A percentile compares a stretch with the other conserved stretches of the same genome.
These are phyloP conservation scores for Francoa sonchifolia DNA, from an alignment of 441 rosid species.

Conservation along the genomic window DNA sequence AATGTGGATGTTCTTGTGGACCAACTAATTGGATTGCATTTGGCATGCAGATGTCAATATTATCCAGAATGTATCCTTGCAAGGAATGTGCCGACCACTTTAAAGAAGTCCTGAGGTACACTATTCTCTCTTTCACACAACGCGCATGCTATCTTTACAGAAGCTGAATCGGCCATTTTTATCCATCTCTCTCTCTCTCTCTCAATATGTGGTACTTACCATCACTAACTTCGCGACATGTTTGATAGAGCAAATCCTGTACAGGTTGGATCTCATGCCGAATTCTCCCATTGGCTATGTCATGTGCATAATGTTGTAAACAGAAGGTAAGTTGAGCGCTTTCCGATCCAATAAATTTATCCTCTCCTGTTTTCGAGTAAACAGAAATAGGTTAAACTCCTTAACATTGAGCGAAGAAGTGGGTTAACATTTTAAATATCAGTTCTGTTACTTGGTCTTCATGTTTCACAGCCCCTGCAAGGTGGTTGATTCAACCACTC, in stretches of 20 bases:
- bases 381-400: not conserved
- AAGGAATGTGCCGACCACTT: conserved; percentile 94
- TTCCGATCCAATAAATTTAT: not conserved
- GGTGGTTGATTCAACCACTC: too few species aligned
- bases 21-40: conserved; percentile 8
- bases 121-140: not conserved
- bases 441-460: too few species aligned
- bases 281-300: conserved; percentile 86
- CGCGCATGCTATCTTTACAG: not conserved
- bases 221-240: conserved; percentile 5
- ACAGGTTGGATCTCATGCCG: conserved; percentile 64
- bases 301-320: conserved; percentile 81
- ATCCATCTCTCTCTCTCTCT: not conserved
- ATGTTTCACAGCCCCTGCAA: too few species aligned
- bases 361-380: not conserved
- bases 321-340: conserved; percentile 44
- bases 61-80: conserved; percentile 91
- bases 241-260: conserved; percentile 66
- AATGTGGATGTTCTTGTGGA: too few species aligned
- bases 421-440: too few species aligned
- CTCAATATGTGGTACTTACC: not conserved
- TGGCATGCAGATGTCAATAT: conserved; percentile 63
- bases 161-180: not conserved
- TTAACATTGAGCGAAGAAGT: too few species aligned
- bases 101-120: conserved; percentile 73